phyloP scores from a whole-genome alignment of 306 rosid species.

The Comarum palustre region DNA sequence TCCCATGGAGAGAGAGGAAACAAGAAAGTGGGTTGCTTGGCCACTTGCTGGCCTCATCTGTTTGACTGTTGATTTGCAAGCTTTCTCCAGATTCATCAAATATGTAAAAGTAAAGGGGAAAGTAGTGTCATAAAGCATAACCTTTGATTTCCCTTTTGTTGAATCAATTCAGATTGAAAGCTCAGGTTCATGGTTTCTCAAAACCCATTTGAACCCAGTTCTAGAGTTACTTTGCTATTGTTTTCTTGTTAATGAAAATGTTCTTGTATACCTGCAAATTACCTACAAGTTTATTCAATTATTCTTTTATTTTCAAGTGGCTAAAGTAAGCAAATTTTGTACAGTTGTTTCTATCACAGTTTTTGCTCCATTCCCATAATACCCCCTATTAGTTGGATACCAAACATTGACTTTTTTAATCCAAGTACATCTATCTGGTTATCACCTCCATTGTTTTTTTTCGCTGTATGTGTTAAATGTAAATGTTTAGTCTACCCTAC shows the following conservation, averaged over 20 bases:
- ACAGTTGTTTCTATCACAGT: not conserved
- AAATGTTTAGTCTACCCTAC: conserved; percentile 12
- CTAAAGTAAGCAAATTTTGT: not conserved
- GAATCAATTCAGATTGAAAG: conserved; percentile 16
- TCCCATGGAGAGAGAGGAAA: conserved; percentile 16
- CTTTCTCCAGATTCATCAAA: conserved; percentile 35
- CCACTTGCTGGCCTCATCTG: conserved; percentile 35
- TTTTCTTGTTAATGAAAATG: not conserved
- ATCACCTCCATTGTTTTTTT: conserved; percentile 3
- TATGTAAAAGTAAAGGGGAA: conserved; percentile 17
- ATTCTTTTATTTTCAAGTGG: not conserved
- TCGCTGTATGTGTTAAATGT: conserved; percentile 9
- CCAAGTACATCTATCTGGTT: conserved; percentile 4
- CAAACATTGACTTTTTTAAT: conserved; percentile 24
- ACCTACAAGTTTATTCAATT: not conserved
- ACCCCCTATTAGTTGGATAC: conserved; percentile 23
- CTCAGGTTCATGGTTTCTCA: conserved; percentile 20
- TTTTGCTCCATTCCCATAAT: not conserved
- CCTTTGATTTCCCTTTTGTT: conserved; percentile 13
- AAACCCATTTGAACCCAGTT: not conserved
- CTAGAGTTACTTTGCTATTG: too few relatives aligned
- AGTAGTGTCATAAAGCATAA: conserved; percentile 26
- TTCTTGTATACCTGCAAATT: not conserved
- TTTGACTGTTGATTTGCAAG: conserved; percentile 30
- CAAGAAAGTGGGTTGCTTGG: conserved; percentile 26